These are phyloP conservation scores for Cercospora beticola DNA, from an alignment of 2,329 filamentous ascomycete species.

Conservation along the genomic window DNA sequence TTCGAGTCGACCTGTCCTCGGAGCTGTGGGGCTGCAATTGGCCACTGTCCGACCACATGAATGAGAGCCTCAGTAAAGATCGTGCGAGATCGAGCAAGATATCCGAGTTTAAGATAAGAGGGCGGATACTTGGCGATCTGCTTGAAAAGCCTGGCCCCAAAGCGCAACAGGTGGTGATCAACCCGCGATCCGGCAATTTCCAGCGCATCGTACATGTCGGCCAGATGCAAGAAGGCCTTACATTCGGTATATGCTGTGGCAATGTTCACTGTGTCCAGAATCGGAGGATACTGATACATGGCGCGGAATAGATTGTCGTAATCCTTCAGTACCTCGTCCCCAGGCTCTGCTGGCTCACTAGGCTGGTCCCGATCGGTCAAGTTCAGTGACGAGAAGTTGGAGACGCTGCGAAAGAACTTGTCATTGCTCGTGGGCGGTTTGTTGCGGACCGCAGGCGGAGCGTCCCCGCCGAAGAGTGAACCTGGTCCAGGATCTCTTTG, in stretches of 20 bases:
- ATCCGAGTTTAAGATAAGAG: slow-evolving; percentile 85
- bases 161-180: slow-evolving; percentile 90
- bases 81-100: slow-evolving; percentile 76
- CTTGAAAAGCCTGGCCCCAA: slow-evolving; percentile 87
- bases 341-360: slow-evolving; percentile 51
- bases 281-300: slow-evolving; percentile 89
- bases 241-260: slow-evolving; percentile 91
- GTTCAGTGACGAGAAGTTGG: slow-evolving; percentile 66
- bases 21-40: slow-evolving; percentile 73
- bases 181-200: slow-evolving; percentile 83
- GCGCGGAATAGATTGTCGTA: slow-evolving; percentile 95
- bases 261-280: slow-evolving; percentile 82
- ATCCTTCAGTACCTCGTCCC: slow-evolving; percentile 76
- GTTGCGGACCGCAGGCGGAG: slow-evolving; percentile 57
- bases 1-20: slow-evolving; percentile 69
- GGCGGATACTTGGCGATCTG: slow-evolving; percentile 96
- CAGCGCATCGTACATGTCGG: slow-evolving; percentile 93
- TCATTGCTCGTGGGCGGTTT: slow-evolving; percentile 64
- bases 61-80: slow-evolving; percentile 78
- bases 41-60: slow-evolving; percentile 94
- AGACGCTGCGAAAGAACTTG: slow-evolving; percentile 83
- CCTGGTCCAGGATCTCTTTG: slow-evolving; percentile 62
- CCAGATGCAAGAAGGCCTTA: slow-evolving; percentile 81
- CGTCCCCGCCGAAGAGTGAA: slow-evolving; percentile 35
- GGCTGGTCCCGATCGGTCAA: slow-evolving; percentile 47